Conservation (phyloP, 805 yeast species). For the Nakazawaea wickerhamii region DNA sequence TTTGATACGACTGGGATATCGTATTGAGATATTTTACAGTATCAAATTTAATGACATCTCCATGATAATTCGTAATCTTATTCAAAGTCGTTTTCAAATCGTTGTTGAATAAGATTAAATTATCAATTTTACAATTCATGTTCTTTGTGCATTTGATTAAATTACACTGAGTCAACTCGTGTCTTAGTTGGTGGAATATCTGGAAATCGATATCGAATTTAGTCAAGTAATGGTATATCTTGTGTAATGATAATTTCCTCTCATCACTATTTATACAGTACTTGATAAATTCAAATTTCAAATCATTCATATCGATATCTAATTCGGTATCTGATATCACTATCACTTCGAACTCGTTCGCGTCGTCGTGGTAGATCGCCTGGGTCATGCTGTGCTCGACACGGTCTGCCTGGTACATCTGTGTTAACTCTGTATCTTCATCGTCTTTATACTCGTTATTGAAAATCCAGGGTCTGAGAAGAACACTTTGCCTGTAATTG, state of each 20-base stretch:
- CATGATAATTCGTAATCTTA: not conserved
- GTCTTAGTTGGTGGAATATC: conserved; percentile 9
- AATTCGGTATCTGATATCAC: not conserved
- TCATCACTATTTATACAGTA: conserved; percentile 1
- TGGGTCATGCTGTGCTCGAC: conserved; percentile 1
- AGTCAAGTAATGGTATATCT: too few species aligned
- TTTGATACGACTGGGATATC: too few species aligned
- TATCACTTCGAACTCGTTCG: not conserved
- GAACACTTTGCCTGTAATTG: not conserved
- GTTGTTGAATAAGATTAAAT: not conserved
- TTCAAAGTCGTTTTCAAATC: not conserved
- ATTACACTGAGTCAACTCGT: not conserved
- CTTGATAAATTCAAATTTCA: conserved; percentile 5
- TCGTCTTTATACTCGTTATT: conserved; percentile 1
- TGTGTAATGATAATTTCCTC: conserved; percentile 4
- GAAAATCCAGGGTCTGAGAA: conserved; percentile 2
- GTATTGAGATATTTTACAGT: not conserved
- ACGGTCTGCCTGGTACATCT: not conserved
- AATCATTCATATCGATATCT: not conserved
- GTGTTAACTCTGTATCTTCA: conserved; percentile 7
- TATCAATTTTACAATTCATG: conserved; percentile 7
- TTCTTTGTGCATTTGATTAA: conserved; percentile 6
- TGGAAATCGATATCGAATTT: conserved; percentile 1
- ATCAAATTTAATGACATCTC: conserved; percentile 1
- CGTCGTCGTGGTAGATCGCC: conserved; percentile 1